Percentiles rank a stretch among this genome's conserved stretches.
phyloP scores from a whole-genome alignment of 2,329 filamentous ascomycete genomes.

The Xylaria hypoxylon region DNA sequence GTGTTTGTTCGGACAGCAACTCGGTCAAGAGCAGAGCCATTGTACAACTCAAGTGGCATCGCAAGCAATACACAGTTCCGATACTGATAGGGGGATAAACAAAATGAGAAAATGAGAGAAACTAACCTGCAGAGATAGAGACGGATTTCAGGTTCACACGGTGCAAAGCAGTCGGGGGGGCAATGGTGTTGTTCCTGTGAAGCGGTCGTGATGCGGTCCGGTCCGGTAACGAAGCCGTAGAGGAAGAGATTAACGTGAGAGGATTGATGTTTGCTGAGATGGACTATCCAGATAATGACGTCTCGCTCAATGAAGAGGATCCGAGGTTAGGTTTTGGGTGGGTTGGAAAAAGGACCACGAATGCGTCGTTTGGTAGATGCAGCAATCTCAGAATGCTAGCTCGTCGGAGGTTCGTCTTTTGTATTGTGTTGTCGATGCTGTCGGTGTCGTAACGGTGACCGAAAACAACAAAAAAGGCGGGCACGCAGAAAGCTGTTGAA shows the following conservation, averaged over 20 bases:
- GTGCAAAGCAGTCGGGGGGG: neutral
- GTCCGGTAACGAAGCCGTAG: neutral
- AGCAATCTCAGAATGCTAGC: slow-evolving; percentile 30
- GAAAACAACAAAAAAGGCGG: slow-evolving; percentile 6
- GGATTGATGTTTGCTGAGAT: slow-evolving; percentile 25
- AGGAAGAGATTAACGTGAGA: neutral
- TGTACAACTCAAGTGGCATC: neutral
- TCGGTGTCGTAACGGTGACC: slow-evolving; percentile 6
- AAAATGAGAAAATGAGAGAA: neutral
- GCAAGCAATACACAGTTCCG: neutral
- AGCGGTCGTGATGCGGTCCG: neutral
- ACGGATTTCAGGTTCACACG: neutral
- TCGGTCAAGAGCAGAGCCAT: neutral
- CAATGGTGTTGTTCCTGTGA: too few relatives aligned
- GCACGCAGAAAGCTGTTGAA: neutral
- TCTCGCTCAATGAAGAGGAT: slow-evolving; percentile 45
- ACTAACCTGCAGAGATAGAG: slow-evolving; percentile 12
- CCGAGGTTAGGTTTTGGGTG: slow-evolving; percentile 31
- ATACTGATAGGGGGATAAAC: neutral
- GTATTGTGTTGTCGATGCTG: neutral
- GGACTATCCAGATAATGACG: slow-evolving; percentile 38
- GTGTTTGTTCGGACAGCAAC: too few relatives aligned
- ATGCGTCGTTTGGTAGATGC: slow-evolving; percentile 39
- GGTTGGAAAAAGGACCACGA: slow-evolving; percentile 34
- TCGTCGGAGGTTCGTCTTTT: slow-evolving; percentile 9